Percentiles rank a stretch among this genome's conserved stretches.
Conservation (phyloP, 345 rosid genomes). For the Ceriops decandra region DNA sequence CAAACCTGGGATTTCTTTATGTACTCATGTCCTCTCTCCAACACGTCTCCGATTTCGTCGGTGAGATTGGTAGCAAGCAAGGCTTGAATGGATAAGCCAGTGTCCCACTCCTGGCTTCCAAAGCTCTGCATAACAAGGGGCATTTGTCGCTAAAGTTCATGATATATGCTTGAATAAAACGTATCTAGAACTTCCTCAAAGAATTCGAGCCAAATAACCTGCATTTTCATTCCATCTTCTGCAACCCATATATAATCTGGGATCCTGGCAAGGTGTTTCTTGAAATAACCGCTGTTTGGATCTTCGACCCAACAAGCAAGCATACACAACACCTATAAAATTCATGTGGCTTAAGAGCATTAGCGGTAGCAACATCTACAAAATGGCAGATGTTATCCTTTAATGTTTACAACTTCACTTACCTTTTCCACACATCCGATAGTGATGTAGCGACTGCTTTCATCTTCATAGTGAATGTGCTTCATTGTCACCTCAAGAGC, state of each 20-base stretch:
- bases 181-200: background rate
- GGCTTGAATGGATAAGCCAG: constrained; percentile 42
- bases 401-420: background rate
- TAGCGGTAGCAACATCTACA: background rate
- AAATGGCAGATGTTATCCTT: background rate
- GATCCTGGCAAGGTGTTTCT: constrained; percentile 51
- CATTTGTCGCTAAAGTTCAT: background rate
- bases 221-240: constrained; percentile 71
- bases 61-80: constrained; percentile 35
- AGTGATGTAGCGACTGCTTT: constrained; percentile 35
- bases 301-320: constrained; percentile 74
- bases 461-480: too few species aligned
- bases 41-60: constrained; percentile 31
- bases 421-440: constrained; percentile 34
- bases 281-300: too few species aligned
- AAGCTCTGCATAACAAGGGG: constrained; percentile 30
- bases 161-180: background rate
- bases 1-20: constrained; percentile 51
- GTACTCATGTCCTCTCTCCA: constrained; percentile 37
- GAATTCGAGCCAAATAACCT: constrained; percentile 24
- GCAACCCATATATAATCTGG: constrained; percentile 59
- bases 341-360: background rate
- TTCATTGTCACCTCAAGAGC: too few species aligned
- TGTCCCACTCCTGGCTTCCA: constrained; percentile 69
- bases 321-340: constrained; percentile 42